Evolutionary conservation across 352 stramenopile genomes (phyloP), one percentile per base, ranked within the genome.

Genomic region (Phytophthora brassicae): DNA sequence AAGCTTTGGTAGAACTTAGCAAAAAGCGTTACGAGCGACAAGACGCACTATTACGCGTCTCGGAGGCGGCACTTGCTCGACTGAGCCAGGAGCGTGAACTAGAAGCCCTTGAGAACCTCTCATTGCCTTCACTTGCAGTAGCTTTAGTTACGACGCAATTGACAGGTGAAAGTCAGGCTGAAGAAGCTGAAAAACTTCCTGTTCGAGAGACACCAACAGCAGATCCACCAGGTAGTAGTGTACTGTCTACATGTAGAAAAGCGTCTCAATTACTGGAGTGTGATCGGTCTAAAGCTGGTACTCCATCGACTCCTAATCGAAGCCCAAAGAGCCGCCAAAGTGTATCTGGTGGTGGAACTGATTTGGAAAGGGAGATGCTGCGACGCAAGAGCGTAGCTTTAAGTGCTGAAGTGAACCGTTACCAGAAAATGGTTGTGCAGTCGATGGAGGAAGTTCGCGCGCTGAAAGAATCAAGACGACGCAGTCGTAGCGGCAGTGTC

Each of bases 11-110:
- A 1, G 69, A 81, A 24, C 77, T 87, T 28, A 72, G 72, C 4
- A 79, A 85, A 42, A 76, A 84, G 38, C 75, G 75, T 14, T 76
- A 90, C 43, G 74, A 79, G 28, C 72, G 72, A 31, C 80, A 90
- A 54, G 78, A 86, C 33, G 72, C 57, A 31, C 76, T 87, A 31
- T 72, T 90, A 55, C 74, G 75, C 38, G 69, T 84, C 0, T 81
- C 80, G 0, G 78, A 90, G 70, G 50, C 66, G 11, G 79, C 77
- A 2, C 76, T 87, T n/a, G 75, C 78, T 0, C 63, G 72, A 1
- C 74, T 90, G 2, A 72, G 79, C 6, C 76, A 88, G 49, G 80
- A 81, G 20, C 60, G 70, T 9, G 73, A 81, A 19, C 50, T 79
- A 24, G 64, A 69, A 7, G 73, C 70, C 7, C 60, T 81, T 13